Conservation (phyloP, 2,329 filamentous ascomycete genomes). For the Cercospora sp. region DNA sequence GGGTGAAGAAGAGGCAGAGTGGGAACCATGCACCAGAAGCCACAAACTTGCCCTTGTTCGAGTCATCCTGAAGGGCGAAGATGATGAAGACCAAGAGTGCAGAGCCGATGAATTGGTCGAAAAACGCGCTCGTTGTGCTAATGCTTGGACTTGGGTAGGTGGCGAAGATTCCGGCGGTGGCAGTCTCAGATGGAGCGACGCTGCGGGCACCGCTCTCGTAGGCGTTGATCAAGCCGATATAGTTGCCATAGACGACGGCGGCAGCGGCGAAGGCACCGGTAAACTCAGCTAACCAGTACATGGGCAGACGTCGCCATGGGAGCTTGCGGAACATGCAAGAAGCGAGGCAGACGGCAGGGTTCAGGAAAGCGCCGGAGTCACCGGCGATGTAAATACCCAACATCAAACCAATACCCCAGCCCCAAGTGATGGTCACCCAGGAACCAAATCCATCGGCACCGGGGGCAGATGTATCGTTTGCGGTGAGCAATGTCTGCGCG, state of each 20-base stretch:
- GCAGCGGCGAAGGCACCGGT: slow-evolving; percentile 65
- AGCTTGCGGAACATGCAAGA: slow-evolving; percentile 69
- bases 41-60: slow-evolving; percentile 40
- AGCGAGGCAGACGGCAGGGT: slow-evolving; percentile 66
- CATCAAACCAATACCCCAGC: slow-evolving; percentile 63
- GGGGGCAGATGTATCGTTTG: slow-evolving; percentile 41
- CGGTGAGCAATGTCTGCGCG: slow-evolving; percentile 46
- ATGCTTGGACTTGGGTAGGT: slow-evolving; percentile 66
- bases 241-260: slow-evolving; percentile 48
- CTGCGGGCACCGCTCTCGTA: slow-evolving; percentile 63
- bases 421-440: slow-evolving; percentile 48
- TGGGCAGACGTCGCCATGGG: slow-evolving; percentile 68
- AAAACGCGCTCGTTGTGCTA: slow-evolving; percentile 64
- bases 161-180: slow-evolving; percentile 68
- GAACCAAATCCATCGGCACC: slow-evolving; percentile 46
- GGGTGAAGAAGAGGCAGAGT: slow-evolving; percentile 63
- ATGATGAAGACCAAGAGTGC: slow-evolving; percentile 69
- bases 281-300: slow-evolving; percentile 65
- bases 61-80: slow-evolving; percentile 63
- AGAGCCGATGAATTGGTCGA: slow-evolving; percentile 68
- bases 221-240: slow-evolving; percentile 58
- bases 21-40: slow-evolving; percentile 54
- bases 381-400: slow-evolving; percentile 54
- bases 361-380: slow-evolving; percentile 46
- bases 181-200: slow-evolving; percentile 57